Conservation (phyloP, 2,329 filamentous ascomycete genomes). For the Penicillium sp. region DNA sequence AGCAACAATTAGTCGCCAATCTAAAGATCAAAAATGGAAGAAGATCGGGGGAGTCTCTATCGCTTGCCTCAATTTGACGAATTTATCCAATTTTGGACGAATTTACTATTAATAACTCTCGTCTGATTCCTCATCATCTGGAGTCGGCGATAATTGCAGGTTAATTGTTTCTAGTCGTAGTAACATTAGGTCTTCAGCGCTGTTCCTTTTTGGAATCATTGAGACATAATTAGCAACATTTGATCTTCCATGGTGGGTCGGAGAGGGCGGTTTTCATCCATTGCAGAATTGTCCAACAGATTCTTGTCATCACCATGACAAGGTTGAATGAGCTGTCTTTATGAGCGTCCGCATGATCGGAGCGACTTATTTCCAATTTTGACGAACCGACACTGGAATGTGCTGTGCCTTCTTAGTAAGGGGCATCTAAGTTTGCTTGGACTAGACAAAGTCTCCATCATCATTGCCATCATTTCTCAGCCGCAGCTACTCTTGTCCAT, state of each 20-base stretch:
- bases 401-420: too few species aligned
- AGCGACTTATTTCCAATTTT: neutral
- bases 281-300: neutral
- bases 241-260: neutral
- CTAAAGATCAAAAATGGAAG: neutral
- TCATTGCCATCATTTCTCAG: too few species aligned
- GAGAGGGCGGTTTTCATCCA: neutral
- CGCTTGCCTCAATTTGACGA: neutral
- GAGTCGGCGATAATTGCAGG: neutral
- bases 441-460: too few species aligned
- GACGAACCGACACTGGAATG: too few species aligned
- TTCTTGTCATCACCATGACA: neutral
- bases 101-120: constrained; percentile 1
- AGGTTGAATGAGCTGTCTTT: neutral
- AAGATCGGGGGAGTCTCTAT: neutral
- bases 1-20: constrained; percentile 18
- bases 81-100: neutral
- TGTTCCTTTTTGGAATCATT: neutral
- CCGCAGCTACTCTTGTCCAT: too few species aligned
- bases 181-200: neutral
- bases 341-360: neutral
- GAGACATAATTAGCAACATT: neutral
- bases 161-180: neutral
- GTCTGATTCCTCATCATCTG: neutral
- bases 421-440: neutral